These are phyloP conservation scores for Leishmania major DNA, from an alignment of 208 protist species.

Conservation along the genomic window DNA sequence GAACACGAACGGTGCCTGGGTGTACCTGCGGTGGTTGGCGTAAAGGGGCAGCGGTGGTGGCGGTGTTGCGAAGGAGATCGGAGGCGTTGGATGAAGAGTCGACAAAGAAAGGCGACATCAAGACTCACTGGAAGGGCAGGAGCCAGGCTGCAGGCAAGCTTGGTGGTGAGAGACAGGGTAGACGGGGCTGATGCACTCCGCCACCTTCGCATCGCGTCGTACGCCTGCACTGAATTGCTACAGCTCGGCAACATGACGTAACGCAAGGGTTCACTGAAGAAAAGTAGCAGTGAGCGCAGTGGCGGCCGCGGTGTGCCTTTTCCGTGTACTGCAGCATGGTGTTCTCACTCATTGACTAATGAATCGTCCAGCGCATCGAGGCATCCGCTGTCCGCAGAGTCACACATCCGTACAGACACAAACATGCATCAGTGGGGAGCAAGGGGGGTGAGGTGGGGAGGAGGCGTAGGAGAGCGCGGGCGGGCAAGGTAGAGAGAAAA, in stretches of 20 bases:
- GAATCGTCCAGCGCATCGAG: background rate
- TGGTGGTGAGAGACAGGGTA: background rate
- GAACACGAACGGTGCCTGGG: background rate
- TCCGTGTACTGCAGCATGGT: background rate
- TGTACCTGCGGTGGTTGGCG: background rate
- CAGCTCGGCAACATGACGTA: background rate
- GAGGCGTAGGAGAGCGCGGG: background rate
- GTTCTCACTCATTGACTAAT: background rate
- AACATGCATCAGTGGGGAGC: background rate
- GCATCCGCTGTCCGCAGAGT: background rate
- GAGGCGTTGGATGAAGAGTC: background rate
- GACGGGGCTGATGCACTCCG: too few relatives aligned
- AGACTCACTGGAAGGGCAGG: background rate
- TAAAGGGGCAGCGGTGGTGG: background rate
- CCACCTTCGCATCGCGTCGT: background rate
- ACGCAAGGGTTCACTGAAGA: background rate
- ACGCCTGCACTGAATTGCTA: too few relatives aligned
- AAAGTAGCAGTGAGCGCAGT: background rate
- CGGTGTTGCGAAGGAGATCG: background rate
- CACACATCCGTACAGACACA: background rate
- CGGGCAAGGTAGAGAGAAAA: background rate
- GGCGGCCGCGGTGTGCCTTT: background rate
- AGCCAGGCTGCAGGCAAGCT: background rate
- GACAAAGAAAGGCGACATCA: background rate
- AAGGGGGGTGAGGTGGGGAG: too few relatives aligned